phyloP scores from a whole-genome alignment of 108 stramenopile species.

The Pseudonitzschia multiseries region DNA sequence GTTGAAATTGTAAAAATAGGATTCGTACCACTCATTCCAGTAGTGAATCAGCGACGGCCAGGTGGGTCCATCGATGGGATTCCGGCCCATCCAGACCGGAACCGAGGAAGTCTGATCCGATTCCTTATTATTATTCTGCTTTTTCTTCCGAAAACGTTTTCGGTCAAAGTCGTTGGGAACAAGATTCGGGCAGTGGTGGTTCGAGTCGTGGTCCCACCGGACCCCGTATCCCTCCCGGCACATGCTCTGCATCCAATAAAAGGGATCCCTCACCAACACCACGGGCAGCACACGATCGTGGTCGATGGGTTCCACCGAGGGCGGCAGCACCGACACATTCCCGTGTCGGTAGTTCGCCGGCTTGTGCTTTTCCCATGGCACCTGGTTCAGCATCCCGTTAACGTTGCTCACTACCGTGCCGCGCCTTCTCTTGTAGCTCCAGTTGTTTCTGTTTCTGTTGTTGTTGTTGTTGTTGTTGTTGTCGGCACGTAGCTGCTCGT shows the following conservation, averaged over 20 bases:
- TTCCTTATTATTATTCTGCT: not conserved
- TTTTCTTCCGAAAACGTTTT: not conserved
- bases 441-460: too few species aligned
- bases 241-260: conserved; percentile 78
- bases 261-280: conserved; percentile 69
- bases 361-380: conserved; percentile 85
- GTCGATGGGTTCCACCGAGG: conserved; percentile 13
- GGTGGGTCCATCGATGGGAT: conserved; percentile 29
- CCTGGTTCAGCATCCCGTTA: conserved; percentile 47
- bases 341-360: conserved; percentile 43
- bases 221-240: conserved; percentile 70
- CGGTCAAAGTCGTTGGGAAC: conserved; percentile 53
- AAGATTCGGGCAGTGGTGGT: conserved; percentile 71
- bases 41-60: conserved; percentile 59
- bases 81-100: conserved; percentile 30
- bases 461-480: too few species aligned
- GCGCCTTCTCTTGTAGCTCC: not conserved
- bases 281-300: conserved; percentile 45
- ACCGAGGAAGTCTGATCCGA: conserved; percentile 16
- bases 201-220: conserved; percentile 48
- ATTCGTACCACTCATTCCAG: conserved; percentile 75
- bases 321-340: conserved; percentile 21
- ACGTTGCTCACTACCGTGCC: conserved; percentile 28
- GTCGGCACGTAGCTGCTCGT: not conserved
- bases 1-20: conserved; percentile 38